Evolutionary conservation across 2,329 filamentous ascomycete genomes (phyloP), one percentile per base, ranked within the genome.

Genomic region (Geoglossum cookeanum): DNA sequence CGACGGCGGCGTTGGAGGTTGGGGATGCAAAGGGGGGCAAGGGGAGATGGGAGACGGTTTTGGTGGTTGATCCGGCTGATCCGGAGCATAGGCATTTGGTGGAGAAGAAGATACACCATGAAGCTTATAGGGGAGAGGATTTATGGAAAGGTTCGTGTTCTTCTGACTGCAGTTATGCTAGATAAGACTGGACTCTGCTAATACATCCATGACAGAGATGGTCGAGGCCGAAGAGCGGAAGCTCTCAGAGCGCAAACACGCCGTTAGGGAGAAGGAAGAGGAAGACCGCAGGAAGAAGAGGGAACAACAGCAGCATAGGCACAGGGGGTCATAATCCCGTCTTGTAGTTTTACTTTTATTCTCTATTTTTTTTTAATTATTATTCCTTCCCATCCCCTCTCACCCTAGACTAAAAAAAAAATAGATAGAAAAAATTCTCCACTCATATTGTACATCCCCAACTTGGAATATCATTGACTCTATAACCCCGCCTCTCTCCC

Each of bases 111-210:
- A 79, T 92, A 57, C 87, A 94, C 69, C 86, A 89, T 72, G 87
- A 94, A 75, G 77, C 86, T 61, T 92, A 94, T 69, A 78, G 83
- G 67, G 87, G 88, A 49, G 87, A 94, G 73, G 90, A 97, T 70
- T 77, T 96, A 65, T 98, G 92, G 92, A 92, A 81, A 75, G 84
- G 83, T 85, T 71, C 68, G 80, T 72, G 61, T 33, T 47, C 47
- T n/a, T 54, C 9, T 8, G 42, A 15, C 13, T 8, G 8, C n/a
- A n/a, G n/a, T 27, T 39, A 9, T 32, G 35, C 13, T 55, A 2
- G 65, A 63, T 56, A 42, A 54, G 5, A 4, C 48, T 22, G 27
- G 15, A 6, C 22, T 13, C n/a, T 52, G 3, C 11, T n/a, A 22
- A 35, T 22, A 9, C 7, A 35, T 17, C 17, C 3, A 6, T 7